Base-by-base conservation (phyloP, 441 rosid species). In the Eutrema salsugineum region DNA sequence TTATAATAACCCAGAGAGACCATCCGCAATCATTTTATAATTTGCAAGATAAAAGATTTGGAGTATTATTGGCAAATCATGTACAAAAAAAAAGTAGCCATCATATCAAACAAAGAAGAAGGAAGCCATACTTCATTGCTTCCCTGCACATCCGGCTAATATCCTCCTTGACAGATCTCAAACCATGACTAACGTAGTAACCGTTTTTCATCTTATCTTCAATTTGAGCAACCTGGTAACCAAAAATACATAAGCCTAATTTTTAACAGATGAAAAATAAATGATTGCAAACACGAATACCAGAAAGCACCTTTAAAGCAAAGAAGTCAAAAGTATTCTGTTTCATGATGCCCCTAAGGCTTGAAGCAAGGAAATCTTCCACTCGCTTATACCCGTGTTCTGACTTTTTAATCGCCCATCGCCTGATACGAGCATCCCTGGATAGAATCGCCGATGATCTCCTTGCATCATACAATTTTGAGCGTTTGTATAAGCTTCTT, bases 61-160 rank as follows among this genome's bases (percentile, higher is more conserved):
- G 65, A 56, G 46, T 16, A 32, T 53, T 28, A 50, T 24, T 35
- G 63, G 51, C 39, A 70, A 70, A 28, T 39, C 54, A 43, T 42
- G 50, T 33, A 71, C 15, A 33, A 59, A 51, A 36, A 38, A 32
- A 63, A 48, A n/a, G n/a, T n/a, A n/a, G 36, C 28, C 47, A 63
- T 30, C 28, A n/a, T n/a, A n/a, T n/a, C 53, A 58, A 49, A 65
- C 47, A 64, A 46, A 55, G 77, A 63, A 27, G 33, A 49, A 32
- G 40, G 64, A 57, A 48, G 63, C 65, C 90, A 81, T 89, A 93
- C 99, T 93, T 96, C 60, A 93, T 90, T 50, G 99, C 99, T 83
- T 96, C 98, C 83, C 95, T 87, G 87, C 99, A 94, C 93, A 96
- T 93, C 75, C 95, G 89, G 81, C 97, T 82, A 79, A 96, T 93